Conservation (phyloP, 116 monocot genomes). For the Iris pallida region DNA sequence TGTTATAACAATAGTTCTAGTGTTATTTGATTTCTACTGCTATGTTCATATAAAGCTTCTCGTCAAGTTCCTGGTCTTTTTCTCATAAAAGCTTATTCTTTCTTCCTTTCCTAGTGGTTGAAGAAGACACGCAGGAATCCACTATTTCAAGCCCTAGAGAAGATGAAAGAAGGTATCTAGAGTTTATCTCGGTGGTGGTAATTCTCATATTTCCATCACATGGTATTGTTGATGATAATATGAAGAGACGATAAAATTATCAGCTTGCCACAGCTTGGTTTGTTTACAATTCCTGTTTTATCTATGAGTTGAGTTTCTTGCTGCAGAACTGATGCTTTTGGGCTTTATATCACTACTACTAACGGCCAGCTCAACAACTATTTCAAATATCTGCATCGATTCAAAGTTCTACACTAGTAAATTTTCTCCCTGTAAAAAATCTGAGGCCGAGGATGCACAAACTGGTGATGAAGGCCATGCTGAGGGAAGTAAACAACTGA, state of each 20-base stretch:
- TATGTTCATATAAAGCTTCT: no score
- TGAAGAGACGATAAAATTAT: no score
- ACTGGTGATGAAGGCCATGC: constrained; percentile 2
- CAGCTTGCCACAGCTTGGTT: no score
- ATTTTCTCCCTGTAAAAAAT: constrained; percentile 75
- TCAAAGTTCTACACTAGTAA: constrained; percentile 76
- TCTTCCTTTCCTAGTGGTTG: constrained; percentile 61
- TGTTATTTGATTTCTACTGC: no score
- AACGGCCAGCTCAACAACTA: constrained; percentile 76
- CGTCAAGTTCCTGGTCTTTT: no score
- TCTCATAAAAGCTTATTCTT: constrained; percentile 1
- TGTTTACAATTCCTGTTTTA: not conserved
- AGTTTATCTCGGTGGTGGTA: not conserved
- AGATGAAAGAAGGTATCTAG: constrained; percentile 92
- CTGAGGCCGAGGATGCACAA: constrained; percentile 38
- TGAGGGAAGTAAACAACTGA: constrained; percentile 25
- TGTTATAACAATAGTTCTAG: no score
- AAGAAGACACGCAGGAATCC: constrained; percentile 89
- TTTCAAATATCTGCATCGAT: constrained; percentile 83
- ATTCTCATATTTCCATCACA: not conserved
- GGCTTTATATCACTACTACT: constrained; percentile 93
- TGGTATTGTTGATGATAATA: not conserved
- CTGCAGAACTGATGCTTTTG: constrained; percentile 81
- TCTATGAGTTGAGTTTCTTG: not conserved
- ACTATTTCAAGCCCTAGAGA: constrained; percentile 82